phyloP scores from a whole-genome alignment of 73 alveolate species.

The Paramecium biaurelia region DNA sequence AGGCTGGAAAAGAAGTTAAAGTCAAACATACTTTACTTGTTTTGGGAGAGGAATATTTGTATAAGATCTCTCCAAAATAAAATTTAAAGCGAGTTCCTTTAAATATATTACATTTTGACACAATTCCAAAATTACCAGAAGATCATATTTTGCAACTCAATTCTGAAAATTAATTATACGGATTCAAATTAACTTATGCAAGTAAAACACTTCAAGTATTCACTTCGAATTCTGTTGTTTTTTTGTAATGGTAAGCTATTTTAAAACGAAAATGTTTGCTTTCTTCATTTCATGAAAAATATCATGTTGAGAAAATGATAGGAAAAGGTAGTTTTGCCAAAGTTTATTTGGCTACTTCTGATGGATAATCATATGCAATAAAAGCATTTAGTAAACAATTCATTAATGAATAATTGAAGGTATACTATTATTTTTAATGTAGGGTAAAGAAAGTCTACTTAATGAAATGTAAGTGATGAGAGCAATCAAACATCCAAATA shows the following conservation, averaged over 20 bases:
- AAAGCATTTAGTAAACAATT: slow-evolving; percentile 59
- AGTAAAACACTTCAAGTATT: slow-evolving; percentile 11
- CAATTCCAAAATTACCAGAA: slow-evolving; percentile 18
- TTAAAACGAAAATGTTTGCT: slow-evolving; percentile 37
- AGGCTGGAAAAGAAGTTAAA: neutral
- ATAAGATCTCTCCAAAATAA: slow-evolving; percentile 28
- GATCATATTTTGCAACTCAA: slow-evolving; percentile 10
- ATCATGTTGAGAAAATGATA: slow-evolving; percentile 52
- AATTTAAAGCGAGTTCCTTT: slow-evolving; percentile 28
- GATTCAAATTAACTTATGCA: slow-evolving; percentile 45
- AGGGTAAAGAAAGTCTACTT: slow-evolving; percentile 53
- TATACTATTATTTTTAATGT: neutral
- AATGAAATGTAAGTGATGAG: slow-evolving; percentile 55
- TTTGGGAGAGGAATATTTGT: neutral
- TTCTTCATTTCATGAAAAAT: slow-evolving; percentile 55
- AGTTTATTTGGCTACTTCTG: slow-evolving; percentile 59
- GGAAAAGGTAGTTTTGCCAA: slow-evolving; percentile 67
- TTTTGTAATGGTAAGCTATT: slow-evolving; percentile 53
- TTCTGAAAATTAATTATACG: neutral
- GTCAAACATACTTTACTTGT: slow-evolving; percentile 4
- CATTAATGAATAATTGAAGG: slow-evolving; percentile 43
- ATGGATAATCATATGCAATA: slow-evolving; percentile 51
- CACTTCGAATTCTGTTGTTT: slow-evolving; percentile 6
- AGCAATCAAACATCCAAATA: slow-evolving; percentile 40
- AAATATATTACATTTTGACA: neutral